A percentile compares a stretch with the other conserved stretches of the same genome.
Evolutionary conservation across 257 asterid genomes (phyloP).

Genomic region (Solanum virginianum): DNA sequence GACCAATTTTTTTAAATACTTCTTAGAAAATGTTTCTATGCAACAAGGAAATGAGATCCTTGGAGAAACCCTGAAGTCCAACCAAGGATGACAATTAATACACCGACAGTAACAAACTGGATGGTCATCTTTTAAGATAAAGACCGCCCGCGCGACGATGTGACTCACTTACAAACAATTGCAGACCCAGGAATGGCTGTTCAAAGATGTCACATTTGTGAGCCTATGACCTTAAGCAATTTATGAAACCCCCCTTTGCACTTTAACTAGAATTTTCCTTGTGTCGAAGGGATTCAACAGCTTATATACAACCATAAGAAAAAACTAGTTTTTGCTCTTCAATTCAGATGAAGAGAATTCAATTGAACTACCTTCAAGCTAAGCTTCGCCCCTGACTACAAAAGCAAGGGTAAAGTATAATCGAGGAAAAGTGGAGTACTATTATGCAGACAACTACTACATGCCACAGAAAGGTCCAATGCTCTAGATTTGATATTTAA

Average conservation of each 20-base stretch:
- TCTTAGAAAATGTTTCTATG: neutral
- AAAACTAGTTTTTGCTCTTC: neutral
- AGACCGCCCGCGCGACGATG: neutral
- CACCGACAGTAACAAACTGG: neutral
- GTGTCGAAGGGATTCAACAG: neutral
- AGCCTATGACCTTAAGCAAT: neutral
- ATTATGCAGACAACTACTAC: neutral
- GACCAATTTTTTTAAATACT: neutral
- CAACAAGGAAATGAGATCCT: neutral
- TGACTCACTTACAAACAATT: neutral
- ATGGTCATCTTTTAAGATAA: neutral
- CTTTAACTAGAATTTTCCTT: neutral
- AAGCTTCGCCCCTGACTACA: neutral
- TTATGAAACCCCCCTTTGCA: neutral
- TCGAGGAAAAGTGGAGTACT: neutral
- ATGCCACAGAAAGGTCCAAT: neutral
- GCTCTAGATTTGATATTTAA: neutral
- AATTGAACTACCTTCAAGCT: neutral
- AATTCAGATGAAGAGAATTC: neutral
- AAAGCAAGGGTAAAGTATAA: neutral
- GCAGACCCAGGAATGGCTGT: neutral
- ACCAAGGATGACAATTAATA: neutral
- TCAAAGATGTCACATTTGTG: neutral
- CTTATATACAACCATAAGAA: neutral
- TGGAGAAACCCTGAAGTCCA: neutral